Evolutionary conservation across 805 yeast species (phyloP).

Genomic region (Lachancea mirantina): DNA sequence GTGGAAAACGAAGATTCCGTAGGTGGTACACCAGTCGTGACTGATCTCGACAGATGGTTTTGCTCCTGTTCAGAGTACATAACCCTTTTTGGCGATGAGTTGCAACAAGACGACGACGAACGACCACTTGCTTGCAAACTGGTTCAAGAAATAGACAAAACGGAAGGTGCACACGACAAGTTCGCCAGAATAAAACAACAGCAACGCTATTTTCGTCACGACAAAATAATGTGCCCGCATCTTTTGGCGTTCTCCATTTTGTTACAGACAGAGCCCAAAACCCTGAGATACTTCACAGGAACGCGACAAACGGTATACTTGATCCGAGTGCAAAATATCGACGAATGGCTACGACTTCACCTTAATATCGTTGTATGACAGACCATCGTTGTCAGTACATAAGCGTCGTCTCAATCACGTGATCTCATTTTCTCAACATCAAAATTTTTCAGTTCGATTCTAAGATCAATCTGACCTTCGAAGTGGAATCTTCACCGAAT

Average conservation of each 20-base stretch:
- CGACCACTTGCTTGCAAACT: not conserved
- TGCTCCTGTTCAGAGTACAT: constrained; percentile 31
- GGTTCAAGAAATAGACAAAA: not conserved
- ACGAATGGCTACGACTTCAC: constrained; percentile 33
- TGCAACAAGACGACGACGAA: constrained; percentile 2
- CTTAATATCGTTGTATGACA: constrained; percentile 31
- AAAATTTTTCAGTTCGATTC: too few species aligned
- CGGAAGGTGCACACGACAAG: constrained; percentile 20
- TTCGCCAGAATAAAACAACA: constrained; percentile 13
- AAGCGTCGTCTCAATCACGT: too few species aligned
- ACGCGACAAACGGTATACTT: constrained; percentile 18
- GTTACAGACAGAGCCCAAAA: constrained; percentile 15
- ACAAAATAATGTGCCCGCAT: constrained; percentile 28
- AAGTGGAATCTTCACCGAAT: too few species aligned
- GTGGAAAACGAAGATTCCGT: constrained; percentile 17
- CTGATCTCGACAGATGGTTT: constrained; percentile 27
- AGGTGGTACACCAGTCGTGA: constrained; percentile 20
- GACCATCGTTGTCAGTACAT: too few species aligned
- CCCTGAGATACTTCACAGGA: constrained; percentile 20
- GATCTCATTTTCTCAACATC: too few species aligned
- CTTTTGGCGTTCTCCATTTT: constrained; percentile 27
- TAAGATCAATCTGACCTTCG: too few species aligned
- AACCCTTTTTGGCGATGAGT: constrained; percentile 15
- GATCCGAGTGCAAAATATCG: constrained; percentile 22
- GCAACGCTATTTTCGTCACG: constrained; percentile 23